Evolutionary conservation across 1,284 basidiomycete species (phyloP).

Genomic region (Fomitopsis betulina): DNA sequence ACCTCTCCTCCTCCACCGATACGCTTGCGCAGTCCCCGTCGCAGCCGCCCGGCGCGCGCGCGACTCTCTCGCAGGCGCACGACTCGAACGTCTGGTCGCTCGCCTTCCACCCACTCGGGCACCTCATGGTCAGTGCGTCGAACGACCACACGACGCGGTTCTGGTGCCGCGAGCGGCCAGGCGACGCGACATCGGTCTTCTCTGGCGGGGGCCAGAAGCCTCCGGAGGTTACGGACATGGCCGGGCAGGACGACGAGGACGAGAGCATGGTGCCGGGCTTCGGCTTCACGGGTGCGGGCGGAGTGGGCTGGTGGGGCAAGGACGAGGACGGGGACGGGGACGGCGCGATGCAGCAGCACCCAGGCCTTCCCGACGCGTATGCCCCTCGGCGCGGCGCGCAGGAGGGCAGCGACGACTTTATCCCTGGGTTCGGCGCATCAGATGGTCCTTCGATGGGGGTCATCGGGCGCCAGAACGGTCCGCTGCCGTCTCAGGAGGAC

Average conservation of each 20-base stretch:
- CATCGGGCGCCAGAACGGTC: slow-evolving; percentile 33
- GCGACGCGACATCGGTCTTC: slow-evolving; percentile 67
- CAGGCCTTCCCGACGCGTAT: slow-evolving; percentile 12
- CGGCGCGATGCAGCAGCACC: slow-evolving; percentile 5
- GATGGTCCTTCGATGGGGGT: slow-evolving; percentile 15
- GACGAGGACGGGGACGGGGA: slow-evolving; percentile 20
- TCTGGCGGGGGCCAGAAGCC: slow-evolving; percentile 76
- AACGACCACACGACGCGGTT: slow-evolving; percentile 98
- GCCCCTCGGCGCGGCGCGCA: neutral
- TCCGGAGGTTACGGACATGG: slow-evolving; percentile 51
- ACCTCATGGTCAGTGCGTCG: slow-evolving; percentile 87
- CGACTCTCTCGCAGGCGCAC: slow-evolving; percentile 87
- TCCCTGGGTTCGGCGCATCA: slow-evolving; percentile 23
- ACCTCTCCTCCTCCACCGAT: slow-evolving; percentile 47
- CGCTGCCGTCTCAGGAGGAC: slow-evolving; percentile 37
- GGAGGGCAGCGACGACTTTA: slow-evolving; percentile 18
- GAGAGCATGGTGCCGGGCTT: slow-evolving; percentile 61
- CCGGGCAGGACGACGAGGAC: slow-evolving; percentile 58
- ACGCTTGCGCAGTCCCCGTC: slow-evolving; percentile 28
- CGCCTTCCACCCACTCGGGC: slow-evolving; percentile 93
- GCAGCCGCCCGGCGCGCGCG: slow-evolving; percentile 55
- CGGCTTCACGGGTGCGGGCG: slow-evolving; percentile 18
- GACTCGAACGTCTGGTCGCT: slow-evolving; percentile 97
- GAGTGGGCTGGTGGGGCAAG: slow-evolving; percentile 14
- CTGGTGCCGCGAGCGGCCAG: slow-evolving; percentile 88